Conservation (phyloP, 306 rosid genomes). For the Acacia confusa region DNA sequence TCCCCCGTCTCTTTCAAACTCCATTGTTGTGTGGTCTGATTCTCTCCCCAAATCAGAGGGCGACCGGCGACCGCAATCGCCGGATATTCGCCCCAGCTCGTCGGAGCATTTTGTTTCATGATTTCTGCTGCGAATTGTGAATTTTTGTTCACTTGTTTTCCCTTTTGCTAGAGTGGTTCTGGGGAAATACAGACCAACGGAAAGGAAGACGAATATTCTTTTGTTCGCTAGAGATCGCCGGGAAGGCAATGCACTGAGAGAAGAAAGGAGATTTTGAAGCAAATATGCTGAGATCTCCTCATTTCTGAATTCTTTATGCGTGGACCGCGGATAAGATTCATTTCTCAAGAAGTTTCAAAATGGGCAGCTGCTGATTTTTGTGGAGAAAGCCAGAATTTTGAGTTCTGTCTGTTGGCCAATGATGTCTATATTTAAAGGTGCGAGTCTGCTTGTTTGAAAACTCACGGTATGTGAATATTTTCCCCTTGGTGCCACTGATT, state of each 20-base stretch:
- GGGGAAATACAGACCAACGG: conserved; percentile 21
- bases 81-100: conserved; percentile 34
- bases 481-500: not conserved
- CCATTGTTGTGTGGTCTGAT: conserved; percentile 32
- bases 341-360: not conserved
- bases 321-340: not conserved
- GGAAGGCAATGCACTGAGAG: conserved; percentile 38
- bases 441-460: conserved; percentile 13
- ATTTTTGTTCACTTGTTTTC: not conserved
- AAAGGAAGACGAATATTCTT: conserved; percentile 9
- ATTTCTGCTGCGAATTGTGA: conserved; percentile 9
- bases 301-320: conserved; percentile 18
- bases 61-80: conserved; percentile 57
- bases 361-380: conserved; percentile 23
- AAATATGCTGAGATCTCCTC: conserved; percentile 31
- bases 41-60: conserved; percentile 34
- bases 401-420: not conserved
- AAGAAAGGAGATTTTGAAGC: conserved; percentile 6
- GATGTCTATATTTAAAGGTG: conserved; percentile 36
- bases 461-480: not conserved
- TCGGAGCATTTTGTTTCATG: conserved; percentile 20
- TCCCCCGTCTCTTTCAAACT: conserved; percentile 21
- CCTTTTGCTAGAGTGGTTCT: not conserved
- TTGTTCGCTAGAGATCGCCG: conserved; percentile 26
- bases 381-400: conserved; percentile 19